Evolutionary conservation across 2,329 filamentous ascomycete genomes (phyloP), one percentile per base, ranked within the genome.

Genomic region (Pseudocercospora ulei): DNA sequence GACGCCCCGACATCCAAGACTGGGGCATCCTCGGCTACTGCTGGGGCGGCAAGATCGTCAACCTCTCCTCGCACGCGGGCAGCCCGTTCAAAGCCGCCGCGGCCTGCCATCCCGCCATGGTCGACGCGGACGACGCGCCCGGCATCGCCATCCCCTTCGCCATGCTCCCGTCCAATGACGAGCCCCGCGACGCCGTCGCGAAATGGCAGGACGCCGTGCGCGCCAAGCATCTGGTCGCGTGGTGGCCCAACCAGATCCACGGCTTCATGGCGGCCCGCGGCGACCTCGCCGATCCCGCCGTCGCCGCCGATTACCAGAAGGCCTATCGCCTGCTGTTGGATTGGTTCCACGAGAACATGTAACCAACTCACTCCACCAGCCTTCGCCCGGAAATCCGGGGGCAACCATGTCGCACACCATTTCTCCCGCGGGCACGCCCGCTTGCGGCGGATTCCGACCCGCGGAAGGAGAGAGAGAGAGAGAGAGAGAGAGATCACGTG

Each of bases 11-110:
- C 22, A 69, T 76, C 51, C 63, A 69, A 51, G 64, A 64, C 35
- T 78, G 73, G 73, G 74, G 68, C 2, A 65, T 78, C 28, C 56
- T 78, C 16, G 75, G 75, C 8, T 76, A 65, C 65, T 78, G 75
- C 65, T 52, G 49, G 51, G 56, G 54, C 11, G 55, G 57, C 44
- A 61, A 75, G 66, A 73, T 77, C 48, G 67, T 72, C 31, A 70
- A 70, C 40, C 61, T 76, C 19, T 62, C 66, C n/a, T 66, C 68
- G 3, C 63, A 67, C 38, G 52, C 67, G 40, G 67, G 65, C 27
- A 72, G 70, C 13, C 57, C 58, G 8, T 77, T 76, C 65, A 75
- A 73, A 60, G 71, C 67, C 9, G 73, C 68, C 2, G 73, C 66
- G 6, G 63, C 71, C 16, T 67, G 63, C 47, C 73, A 76, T 54